Percentiles rank a stretch among this genome's conserved stretches.
Evolutionary conservation across 163 green algal species (phyloP).

Genomic region (Scenedesmus sp.): DNA sequence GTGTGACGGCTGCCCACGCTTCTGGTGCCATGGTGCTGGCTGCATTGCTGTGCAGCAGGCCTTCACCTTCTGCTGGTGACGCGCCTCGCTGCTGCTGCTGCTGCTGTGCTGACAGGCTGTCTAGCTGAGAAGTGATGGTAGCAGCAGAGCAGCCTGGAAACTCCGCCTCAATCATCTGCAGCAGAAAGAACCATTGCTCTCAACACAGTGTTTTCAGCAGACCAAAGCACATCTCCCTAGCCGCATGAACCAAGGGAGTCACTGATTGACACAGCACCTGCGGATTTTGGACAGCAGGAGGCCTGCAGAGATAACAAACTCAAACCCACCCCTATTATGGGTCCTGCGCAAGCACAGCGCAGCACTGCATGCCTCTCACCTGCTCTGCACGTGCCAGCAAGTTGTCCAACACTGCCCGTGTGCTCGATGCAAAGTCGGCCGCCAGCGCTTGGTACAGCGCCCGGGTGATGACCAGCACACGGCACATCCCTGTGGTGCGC

Average conservation of each 20-base stretch:
- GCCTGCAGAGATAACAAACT: not conserved
- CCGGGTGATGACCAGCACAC: slow-evolving; percentile 32
- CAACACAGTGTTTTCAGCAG: not conserved
- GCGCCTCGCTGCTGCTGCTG: not conserved
- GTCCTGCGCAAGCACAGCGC: no score
- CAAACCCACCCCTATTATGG: not conserved
- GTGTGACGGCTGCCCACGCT: not conserved
- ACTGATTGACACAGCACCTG: not conserved
- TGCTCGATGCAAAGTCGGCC: slow-evolving; percentile 19
- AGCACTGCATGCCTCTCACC: not conserved
- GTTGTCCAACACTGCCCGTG: slow-evolving; percentile 28
- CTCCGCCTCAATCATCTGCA: slow-evolving; percentile 29
- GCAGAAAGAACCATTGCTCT: not conserved
- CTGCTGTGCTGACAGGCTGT: slow-evolving; percentile 9
- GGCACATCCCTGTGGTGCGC: slow-evolving; percentile 24
- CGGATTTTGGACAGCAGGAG: not conserved
- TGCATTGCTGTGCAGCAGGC: not conserved
- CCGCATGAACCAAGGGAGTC: no score
- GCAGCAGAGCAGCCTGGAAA: slow-evolving; percentile 20
- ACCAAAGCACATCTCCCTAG: not conserved
- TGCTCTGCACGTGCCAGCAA: slow-evolving; percentile 17
- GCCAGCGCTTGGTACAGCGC: slow-evolving; percentile 13
- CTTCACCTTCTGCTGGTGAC: not conserved
- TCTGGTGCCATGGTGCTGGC: not conserved
- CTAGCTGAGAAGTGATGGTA: slow-evolving; percentile 1